Evolutionary conservation across 345 rosid species (phyloP), one percentile per base, ranked within the genome.

Genomic region (Carallia brachiata): DNA sequence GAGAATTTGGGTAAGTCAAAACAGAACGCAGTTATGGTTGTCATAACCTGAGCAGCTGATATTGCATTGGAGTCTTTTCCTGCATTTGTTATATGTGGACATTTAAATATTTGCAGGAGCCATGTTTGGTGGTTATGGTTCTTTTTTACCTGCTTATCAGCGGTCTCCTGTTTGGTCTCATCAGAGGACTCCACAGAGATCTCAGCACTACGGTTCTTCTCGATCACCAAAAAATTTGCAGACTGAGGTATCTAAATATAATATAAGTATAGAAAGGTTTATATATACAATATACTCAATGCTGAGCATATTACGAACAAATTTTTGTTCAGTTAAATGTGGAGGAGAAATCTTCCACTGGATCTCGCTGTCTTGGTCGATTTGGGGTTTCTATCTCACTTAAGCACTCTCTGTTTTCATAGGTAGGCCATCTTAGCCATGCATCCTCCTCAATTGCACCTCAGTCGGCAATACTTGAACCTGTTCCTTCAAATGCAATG

Each of bases 91-190:
- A 54, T 52, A 68, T 80, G 23, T 68, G 68, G 62, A 52, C 54
- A 63, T 83, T 69, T 64, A 70, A 70, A 63, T 83, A 40, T 68
- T 73, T 75, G 67, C 88, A 96, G 99, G 99, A 72, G 82, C 99
- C 48, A 92, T 87, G 75, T 92, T 74, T 88, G 99, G 98, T 77
- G 97, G 96, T 53, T 96, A 96, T 75, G 99, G 99, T 78, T 96
- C 99, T 36, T 96, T 96, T 83, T 84, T 96, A 73, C 91, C 92
- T 57, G 52, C 92, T 65, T 81, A 85, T 81, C 87, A 85, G 58
- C 92, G 98, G 47, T 90, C 98, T 72, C 96, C 97, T 76, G 71
- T 78, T 59, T 84, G 83, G 78, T 73, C 96, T 79, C 82, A 72
- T 71, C 82, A 89, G 6, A 87, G 75, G 80, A 77, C 92, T 65